Percentiles rank a stretch among this genome's conserved stretches.
Evolutionary conservation across 306 rosid species (phyloP).

Genomic region (Cucumis hystrix): DNA sequence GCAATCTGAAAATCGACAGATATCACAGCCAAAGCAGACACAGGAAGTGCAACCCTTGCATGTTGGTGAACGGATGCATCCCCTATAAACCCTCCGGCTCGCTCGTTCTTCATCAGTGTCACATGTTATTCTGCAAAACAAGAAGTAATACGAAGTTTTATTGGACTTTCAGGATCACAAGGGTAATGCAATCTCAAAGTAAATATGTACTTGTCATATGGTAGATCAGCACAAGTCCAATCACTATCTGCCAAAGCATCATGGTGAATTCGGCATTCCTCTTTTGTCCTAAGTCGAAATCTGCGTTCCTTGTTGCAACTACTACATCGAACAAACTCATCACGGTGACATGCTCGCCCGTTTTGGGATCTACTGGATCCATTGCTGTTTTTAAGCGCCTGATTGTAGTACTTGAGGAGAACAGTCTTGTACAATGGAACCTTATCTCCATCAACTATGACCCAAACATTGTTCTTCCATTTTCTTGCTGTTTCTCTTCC

Average conservation of each 20-base stretch:
- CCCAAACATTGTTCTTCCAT: conserved; percentile 97
- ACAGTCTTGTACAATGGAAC: conserved; percentile 78
- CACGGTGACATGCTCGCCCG: conserved; percentile 72
- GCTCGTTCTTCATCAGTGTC: conserved; percentile 90
- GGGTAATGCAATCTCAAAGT: neutral
- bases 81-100: conserved; percentile 79
- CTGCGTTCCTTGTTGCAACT: conserved; percentile 80
- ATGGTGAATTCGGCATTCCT: conserved; percentile 81
- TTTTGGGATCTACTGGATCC: conserved; percentile 53
- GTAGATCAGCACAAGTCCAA: conserved; percentile 79
- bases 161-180: neutral
- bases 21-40: conserved; percentile 86
- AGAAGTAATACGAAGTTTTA: neutral
- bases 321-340: conserved; percentile 72
- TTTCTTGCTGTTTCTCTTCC: conserved; percentile 94
- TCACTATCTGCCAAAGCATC: conserved; percentile 70
- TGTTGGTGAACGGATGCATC: conserved; percentile 65
- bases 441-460: conserved; percentile 71
- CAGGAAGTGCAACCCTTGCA: conserved; percentile 98
- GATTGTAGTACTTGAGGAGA: conserved; percentile 90
- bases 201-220: conserved; percentile 71
- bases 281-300: conserved; percentile 79
- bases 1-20: conserved; percentile 91
- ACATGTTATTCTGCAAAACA: conserved; percentile 52
- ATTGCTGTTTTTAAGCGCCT: conserved; percentile 49